Percentiles rank a stretch among this genome's conserved stretches.
phyloP scores from a whole-genome alignment of 2,329 filamentous ascomycete genomes.

The Pezicula neosporulosa region DNA sequence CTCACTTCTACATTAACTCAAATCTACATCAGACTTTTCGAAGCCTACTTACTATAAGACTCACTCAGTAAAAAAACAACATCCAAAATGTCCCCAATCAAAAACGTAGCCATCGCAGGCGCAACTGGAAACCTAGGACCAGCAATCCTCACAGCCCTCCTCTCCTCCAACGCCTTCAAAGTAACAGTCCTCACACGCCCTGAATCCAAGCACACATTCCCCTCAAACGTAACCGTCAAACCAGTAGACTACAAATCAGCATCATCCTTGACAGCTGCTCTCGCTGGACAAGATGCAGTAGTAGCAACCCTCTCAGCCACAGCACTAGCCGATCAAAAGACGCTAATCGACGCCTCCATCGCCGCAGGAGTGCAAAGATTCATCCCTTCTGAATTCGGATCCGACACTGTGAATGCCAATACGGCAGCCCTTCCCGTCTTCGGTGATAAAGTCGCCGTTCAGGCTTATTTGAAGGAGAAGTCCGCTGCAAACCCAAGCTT shows the following conservation, averaged over 20 bases:
- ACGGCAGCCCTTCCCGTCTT: constrained; percentile 46
- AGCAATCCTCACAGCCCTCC: constrained; percentile 17
- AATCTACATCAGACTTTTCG: no score
- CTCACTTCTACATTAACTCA: no score
- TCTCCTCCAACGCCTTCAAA: constrained; percentile 32
- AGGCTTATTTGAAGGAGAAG: constrained; percentile 37
- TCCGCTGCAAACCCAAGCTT: constrained; percentile 35
- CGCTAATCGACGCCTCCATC: constrained; percentile 54
- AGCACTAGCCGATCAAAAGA: constrained; percentile 38
- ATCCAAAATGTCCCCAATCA: constrained; percentile 17
- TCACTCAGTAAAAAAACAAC: not conserved
- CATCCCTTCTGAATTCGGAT: constrained; percentile 55
- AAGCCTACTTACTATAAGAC: no score
- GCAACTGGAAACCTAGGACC: constrained; percentile 21
- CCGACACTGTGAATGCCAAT: constrained; percentile 34
- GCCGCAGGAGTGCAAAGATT: constrained; percentile 58
- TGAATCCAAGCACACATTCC: constrained; percentile 17
- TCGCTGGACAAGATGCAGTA: constrained; percentile 56
- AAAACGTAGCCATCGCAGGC: constrained; percentile 21
- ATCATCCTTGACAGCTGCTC: constrained; percentile 39
- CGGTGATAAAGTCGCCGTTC: constrained; percentile 41
- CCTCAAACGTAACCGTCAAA: constrained; percentile 35
- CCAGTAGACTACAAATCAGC: constrained; percentile 40
- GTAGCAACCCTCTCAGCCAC: constrained; percentile 41
- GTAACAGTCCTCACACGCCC: constrained; percentile 46